Percentiles rank a stretch among this genome's conserved stretches.
Conservation (phyloP, 176 grass and related monocot genomes). For the Miscanthus lutarioriparius region DNA sequence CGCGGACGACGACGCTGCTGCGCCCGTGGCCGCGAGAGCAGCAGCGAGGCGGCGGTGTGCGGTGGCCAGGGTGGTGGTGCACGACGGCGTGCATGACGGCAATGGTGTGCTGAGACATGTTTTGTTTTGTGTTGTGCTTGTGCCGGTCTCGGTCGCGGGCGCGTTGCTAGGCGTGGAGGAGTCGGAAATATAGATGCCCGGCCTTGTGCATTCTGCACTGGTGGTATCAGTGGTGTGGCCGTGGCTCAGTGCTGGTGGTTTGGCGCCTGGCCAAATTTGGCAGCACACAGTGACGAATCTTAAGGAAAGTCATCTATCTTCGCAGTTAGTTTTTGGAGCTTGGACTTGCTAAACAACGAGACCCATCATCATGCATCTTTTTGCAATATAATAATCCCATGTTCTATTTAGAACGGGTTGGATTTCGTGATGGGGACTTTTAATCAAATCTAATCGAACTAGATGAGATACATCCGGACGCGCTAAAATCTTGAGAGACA, state of each 20-base stretch:
- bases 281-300: neutral
- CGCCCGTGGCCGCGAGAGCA: neutral
- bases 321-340: neutral
- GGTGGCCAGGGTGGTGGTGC: neutral
- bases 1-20: neutral
- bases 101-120: slow-evolving; percentile 9
- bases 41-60: neutral
- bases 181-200: neutral
- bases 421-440: neutral
- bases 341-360: neutral
- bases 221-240: neutral
- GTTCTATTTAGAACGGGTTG: neutral
- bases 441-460: neutral
- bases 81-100: slow-evolving; percentile 20
- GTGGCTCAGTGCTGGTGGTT: neutral
- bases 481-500: no score
- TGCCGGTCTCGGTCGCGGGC: neutral
- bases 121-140: neutral
- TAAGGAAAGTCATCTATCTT: neutral
- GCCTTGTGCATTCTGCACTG: neutral
- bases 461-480: neutral
- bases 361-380: neutral
- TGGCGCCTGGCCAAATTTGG: neutral
- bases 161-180: neutral
- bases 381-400: neutral